phyloP scores from a whole-genome alignment of 2,329 filamentous ascomycete species.

The Beauveria bassiana region DNA sequence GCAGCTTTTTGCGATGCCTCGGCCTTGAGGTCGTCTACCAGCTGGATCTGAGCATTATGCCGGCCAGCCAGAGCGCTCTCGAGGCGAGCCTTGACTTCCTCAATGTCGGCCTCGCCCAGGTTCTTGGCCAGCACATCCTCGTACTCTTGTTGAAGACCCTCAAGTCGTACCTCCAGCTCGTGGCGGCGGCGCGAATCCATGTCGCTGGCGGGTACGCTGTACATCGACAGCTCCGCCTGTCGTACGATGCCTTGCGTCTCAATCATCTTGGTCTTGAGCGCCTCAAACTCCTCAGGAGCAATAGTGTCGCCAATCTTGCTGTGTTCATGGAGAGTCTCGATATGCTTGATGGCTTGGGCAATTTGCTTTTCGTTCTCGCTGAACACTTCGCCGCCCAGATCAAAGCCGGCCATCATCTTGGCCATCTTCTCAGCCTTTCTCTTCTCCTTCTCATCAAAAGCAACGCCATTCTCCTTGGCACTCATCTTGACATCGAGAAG shows the following conservation, averaged over 20 bases:
- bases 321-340: conserved; percentile 71
- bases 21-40: conserved; percentile 67
- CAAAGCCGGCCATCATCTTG: conserved; percentile 99
- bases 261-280: conserved; percentile 68
- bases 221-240: conserved; percentile 83
- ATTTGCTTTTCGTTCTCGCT: conserved; percentile 87
- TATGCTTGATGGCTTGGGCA: conserved; percentile 71
- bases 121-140: conserved; percentile 75
- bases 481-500: conserved; percentile 94
- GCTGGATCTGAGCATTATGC: conserved; percentile 63
- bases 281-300: conserved; percentile 70
- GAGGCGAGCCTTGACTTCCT: conserved; percentile 74
- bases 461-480: conserved; percentile 84
- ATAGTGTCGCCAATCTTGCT: conserved; percentile 71
- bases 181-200: conserved; percentile 59
- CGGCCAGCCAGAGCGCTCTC: conserved; percentile 70
- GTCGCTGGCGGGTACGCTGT: conserved; percentile 57
- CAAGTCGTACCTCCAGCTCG: conserved; percentile 70
- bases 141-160: conserved; percentile 71
- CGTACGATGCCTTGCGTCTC: conserved; percentile 89
- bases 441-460: conserved; percentile 94
- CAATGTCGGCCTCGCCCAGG: conserved; percentile 67
- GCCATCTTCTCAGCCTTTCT: conserved; percentile 99
- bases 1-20: conserved; percentile 71
- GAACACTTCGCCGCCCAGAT: conserved; percentile 86